Conservation (phyloP, 1,284 basidiomycete genomes). For the Wolfiporia cocos region DNA sequence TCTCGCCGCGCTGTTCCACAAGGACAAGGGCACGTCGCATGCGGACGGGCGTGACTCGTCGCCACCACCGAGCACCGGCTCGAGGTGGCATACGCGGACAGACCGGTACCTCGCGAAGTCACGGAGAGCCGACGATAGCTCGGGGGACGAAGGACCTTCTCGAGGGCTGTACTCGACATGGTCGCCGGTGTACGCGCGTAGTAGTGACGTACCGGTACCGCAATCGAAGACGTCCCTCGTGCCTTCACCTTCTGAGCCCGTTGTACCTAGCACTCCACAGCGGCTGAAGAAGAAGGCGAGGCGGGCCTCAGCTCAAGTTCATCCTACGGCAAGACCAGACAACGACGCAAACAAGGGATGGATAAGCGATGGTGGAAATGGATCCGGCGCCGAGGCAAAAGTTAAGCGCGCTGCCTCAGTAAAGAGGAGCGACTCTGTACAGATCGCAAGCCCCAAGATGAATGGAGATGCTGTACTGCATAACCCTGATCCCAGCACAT, state of each 20-base stretch:
- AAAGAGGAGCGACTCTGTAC: constrained; percentile 11
- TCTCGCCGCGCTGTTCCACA: constrained; percentile 24
- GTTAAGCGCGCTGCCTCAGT: constrained; percentile 5
- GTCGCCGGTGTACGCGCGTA: not conserved
- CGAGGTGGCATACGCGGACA: constrained; percentile 41
- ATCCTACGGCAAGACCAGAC: constrained; percentile 10
- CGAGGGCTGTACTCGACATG: constrained; percentile 5
- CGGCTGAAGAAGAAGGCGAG: constrained; percentile 20
- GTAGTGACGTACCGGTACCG: not conserved
- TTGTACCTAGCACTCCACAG: constrained; percentile 4
- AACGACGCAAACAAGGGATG: constrained; percentile 18
- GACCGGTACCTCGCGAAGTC: constrained; percentile 37
- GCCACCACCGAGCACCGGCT: constrained; percentile 6
- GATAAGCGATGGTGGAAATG: constrained; percentile 24
- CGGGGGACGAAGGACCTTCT: constrained; percentile 26
- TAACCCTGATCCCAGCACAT: not conserved
- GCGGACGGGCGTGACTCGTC: constrained; percentile 10
- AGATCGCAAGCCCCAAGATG: not conserved
- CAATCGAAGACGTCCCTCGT: not conserved
- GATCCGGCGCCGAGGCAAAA: constrained; percentile 14
- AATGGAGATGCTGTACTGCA: constrained; percentile 1
- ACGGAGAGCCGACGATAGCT: constrained; percentile 26
- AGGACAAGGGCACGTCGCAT: constrained; percentile 5
- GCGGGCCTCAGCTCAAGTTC: constrained; percentile 16
- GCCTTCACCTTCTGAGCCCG: not conserved